Conservation (phyloP, 1,139 yeast species). For the Suhomyces terraborum region DNA sequence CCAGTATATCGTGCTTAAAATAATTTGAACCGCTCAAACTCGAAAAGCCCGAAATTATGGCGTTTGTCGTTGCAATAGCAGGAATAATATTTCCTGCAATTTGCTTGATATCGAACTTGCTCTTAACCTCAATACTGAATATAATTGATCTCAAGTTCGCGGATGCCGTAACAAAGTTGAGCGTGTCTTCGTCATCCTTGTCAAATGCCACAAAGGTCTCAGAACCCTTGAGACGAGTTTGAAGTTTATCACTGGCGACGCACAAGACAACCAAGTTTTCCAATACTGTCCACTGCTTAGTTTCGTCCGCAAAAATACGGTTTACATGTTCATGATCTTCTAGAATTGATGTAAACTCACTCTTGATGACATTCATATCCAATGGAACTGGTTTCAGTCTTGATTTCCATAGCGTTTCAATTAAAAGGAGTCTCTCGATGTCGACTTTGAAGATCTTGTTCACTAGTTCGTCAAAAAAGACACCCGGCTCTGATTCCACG, state of each 20-base stretch:
- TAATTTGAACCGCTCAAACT: conserved; percentile 64
- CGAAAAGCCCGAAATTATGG: conserved; percentile 89
- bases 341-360: too few relatives aligned
- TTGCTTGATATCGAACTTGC: conserved; percentile 86
- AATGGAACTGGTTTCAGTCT: conserved; percentile 71
- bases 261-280: conserved; percentile 67
- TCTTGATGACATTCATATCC: conserved; percentile 22
- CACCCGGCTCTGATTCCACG: conserved; percentile 12
- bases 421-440: conserved; percentile 67
- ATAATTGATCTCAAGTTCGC: conserved; percentile 78
- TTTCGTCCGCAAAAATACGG: conserved; percentile 51
- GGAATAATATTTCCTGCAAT: conserved; percentile 98
- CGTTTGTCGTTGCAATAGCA: conserved; percentile 97
- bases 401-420: conserved; percentile 79
- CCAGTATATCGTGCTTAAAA: conserved; percentile 30
- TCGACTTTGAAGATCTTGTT: conserved; percentile 65
- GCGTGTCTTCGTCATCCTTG: conserved; percentile 91
- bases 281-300: conserved; percentile 59
- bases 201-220: conserved; percentile 69
- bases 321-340: conserved; percentile 10
- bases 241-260: conserved; percentile 51
- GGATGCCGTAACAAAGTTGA: conserved; percentile 85
- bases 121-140: conserved; percentile 69
- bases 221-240: conserved; percentile 47
- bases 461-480: conserved; percentile 46